These are phyloP conservation scores for Amylocystis lapponica DNA, from an alignment of 768 basidiomycete species.

Conservation along the genomic window DNA sequence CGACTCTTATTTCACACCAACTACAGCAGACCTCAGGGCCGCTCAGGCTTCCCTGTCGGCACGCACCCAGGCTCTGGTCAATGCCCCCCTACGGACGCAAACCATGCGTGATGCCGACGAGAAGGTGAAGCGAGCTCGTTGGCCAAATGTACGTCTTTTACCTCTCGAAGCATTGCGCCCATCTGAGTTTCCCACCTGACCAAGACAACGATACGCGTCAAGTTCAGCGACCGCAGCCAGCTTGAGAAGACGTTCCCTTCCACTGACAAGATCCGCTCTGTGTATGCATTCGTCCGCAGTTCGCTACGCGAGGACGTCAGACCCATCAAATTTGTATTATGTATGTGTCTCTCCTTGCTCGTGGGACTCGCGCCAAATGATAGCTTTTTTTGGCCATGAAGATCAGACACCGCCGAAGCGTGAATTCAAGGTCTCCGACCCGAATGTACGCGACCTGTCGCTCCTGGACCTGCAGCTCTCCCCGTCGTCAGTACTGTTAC, in stretches of 20 bases:
- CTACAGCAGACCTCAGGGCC: slow-evolving; percentile 60
- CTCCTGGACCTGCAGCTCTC: slow-evolving; percentile 69
- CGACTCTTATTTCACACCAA: slow-evolving; percentile 72
- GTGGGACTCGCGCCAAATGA: not conserved
- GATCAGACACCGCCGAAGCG: slow-evolving; percentile 80
- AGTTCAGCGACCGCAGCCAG: slow-evolving; percentile 76
- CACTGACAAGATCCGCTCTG: slow-evolving; percentile 68
- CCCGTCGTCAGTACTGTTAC: slow-evolving; percentile 71
- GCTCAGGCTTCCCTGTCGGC: slow-evolving; percentile 60
- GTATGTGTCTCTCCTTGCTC: slow-evolving; percentile 39
- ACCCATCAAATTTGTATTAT: slow-evolving; percentile 77
- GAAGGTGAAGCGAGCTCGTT: slow-evolving; percentile 56
- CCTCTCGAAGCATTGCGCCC: not conserved
- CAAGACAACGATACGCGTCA: slow-evolving; percentile 77
- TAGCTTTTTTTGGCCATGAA: slow-evolving; percentile 30
- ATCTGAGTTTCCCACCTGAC: not conserved
- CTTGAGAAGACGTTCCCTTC: slow-evolving; percentile 78
- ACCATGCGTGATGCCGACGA: slow-evolving; percentile 56
- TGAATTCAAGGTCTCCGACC: slow-evolving; percentile 80
- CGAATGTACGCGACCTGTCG: slow-evolving; percentile 58
- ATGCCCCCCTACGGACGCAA: slow-evolving; percentile 68
- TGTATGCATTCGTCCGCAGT: slow-evolving; percentile 80
- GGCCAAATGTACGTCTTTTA: slow-evolving; percentile 55
- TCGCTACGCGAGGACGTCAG: slow-evolving; percentile 71
- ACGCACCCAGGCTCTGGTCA: slow-evolving; percentile 52